phyloP scores from a whole-genome alignment of 2,329 filamentous ascomycete genomes.

The Fusarium sp. region DNA sequence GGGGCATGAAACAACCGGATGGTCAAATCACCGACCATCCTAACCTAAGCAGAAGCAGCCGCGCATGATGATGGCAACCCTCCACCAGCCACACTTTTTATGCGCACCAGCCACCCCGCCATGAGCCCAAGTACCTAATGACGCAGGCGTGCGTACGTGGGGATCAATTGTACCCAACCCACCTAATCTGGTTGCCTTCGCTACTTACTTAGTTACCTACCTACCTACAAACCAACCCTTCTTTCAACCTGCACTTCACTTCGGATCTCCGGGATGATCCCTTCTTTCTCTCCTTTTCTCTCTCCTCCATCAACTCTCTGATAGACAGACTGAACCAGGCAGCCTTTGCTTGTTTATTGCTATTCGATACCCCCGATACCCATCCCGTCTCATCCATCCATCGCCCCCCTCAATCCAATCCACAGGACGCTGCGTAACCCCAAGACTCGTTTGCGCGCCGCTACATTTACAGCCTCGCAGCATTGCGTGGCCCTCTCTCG shows the following conservation, averaged over 20 bases:
- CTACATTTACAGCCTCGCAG: not conserved
- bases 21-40: not conserved
- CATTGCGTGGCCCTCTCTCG: constrained; percentile 1
- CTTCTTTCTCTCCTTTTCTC: constrained; percentile 8
- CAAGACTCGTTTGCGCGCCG: constrained; percentile 2
- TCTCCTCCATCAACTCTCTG: constrained; percentile 8
- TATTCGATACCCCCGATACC: constrained; percentile 28
- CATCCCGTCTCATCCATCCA: not conserved
- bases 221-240: not conserved
- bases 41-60: not conserved
- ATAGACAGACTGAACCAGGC: constrained; percentile 5
- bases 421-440: constrained; percentile 3
- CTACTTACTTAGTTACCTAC: not conserved
- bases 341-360: constrained; percentile 16
- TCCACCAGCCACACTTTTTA: constrained; percentile 5
- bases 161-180: constrained; percentile 7
- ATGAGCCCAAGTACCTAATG: not conserved
- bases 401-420: not conserved
- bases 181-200: constrained; percentile 26
- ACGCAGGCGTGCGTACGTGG: not conserved
- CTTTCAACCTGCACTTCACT: constrained; percentile 9
- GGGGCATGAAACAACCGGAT: not conserved
- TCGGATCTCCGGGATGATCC: constrained; percentile 32
- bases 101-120: constrained; percentile 40
- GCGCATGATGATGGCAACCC: constrained; percentile 1